A percentile compares a stretch with the other conserved stretches of the same genome.
Evolutionary conservation across 768 basidiomycete genomes (phyloP).

Genomic region (Ephemerocybe angulata): DNA sequence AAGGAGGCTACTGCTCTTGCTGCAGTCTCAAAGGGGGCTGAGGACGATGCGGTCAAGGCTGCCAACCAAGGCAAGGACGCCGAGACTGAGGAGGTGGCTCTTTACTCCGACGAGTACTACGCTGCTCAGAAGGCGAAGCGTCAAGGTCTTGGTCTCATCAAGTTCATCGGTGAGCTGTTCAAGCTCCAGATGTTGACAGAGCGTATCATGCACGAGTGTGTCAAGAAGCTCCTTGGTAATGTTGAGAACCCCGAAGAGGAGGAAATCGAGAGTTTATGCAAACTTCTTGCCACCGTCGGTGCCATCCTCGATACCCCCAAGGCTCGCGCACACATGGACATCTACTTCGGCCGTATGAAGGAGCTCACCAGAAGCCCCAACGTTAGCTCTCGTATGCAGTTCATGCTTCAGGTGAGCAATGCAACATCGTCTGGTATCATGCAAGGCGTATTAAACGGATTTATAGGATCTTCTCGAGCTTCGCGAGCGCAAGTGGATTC

Average conservation of each 20-base stretch:
- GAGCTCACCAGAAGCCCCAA: slow-evolving; percentile 71
- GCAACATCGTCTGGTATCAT: background rate
- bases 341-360: slow-evolving; percentile 91
- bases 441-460: background rate
- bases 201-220: slow-evolving; percentile 98
- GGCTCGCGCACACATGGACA: slow-evolving; percentile 82
- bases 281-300: slow-evolving; percentile 87
- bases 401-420: slow-evolving; percentile 84
- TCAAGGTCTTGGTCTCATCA: slow-evolving; percentile 93
- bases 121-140: slow-evolving; percentile 96
- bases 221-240: slow-evolving; percentile 91
- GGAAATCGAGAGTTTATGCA: slow-evolving; percentile 95
- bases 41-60: slow-evolving; percentile 76
- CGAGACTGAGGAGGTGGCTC: slow-evolving; percentile 58
- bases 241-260: slow-evolving; percentile 96
- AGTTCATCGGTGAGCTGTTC: slow-evolving; percentile 98
- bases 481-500: slow-evolving; percentile 77
- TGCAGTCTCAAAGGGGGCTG: slow-evolving; percentile 78
- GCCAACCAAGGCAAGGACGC: slow-evolving; percentile 54
- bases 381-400: slow-evolving; percentile 85
- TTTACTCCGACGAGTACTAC: slow-evolving; percentile 96
- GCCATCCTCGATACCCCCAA: slow-evolving; percentile 74
- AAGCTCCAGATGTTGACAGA: slow-evolving; percentile 98
- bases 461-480: slow-evolving; percentile 86
- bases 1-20: slow-evolving; percentile 86